Evolutionary conservation across 78 protist genomes (phyloP).

Genomic region (Dictyostelium firmibasis): DNA sequence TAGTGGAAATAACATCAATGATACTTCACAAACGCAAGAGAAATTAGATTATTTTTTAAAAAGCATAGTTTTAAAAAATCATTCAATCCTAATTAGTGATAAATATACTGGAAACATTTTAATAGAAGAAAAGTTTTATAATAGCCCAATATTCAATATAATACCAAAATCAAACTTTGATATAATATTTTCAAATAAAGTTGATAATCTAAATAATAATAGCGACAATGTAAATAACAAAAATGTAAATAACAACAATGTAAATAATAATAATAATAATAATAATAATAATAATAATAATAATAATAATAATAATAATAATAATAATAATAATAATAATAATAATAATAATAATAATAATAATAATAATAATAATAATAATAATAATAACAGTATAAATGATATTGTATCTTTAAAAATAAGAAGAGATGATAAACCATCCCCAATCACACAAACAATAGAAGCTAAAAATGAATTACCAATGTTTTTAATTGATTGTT

Average conservation of each 20-base stretch:
- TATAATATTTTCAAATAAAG: slow-evolving; percentile 33
- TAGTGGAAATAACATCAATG: neutral
- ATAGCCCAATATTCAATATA: slow-evolving; percentile 8
- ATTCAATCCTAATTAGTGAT: slow-evolving; percentile 1
- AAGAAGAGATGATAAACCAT: slow-evolving; percentile 26
- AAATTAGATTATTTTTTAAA: slow-evolving; percentile 14
- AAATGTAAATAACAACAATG: neutral
- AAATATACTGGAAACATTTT: slow-evolving; percentile 31
- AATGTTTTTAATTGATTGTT: slow-evolving; percentile 11
- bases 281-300: neutral
- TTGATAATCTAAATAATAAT: neutral
- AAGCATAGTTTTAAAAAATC: neutral
- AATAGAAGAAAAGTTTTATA: slow-evolving; percentile 6
- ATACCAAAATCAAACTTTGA: slow-evolving; percentile 15
- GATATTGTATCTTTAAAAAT: slow-evolving; percentile 28
- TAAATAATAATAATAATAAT: no score
- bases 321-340: neutral
- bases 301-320: neutral
- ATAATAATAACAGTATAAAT: neutral
- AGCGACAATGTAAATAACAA: neutral
- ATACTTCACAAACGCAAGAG: slow-evolving; percentile 6
- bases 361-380: neutral
- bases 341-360: neutral
- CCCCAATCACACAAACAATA: neutral
- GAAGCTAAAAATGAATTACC: neutral